Evolutionary conservation across 805 yeast genomes (phyloP).

Genomic region (Myxozyma neotropica): DNA sequence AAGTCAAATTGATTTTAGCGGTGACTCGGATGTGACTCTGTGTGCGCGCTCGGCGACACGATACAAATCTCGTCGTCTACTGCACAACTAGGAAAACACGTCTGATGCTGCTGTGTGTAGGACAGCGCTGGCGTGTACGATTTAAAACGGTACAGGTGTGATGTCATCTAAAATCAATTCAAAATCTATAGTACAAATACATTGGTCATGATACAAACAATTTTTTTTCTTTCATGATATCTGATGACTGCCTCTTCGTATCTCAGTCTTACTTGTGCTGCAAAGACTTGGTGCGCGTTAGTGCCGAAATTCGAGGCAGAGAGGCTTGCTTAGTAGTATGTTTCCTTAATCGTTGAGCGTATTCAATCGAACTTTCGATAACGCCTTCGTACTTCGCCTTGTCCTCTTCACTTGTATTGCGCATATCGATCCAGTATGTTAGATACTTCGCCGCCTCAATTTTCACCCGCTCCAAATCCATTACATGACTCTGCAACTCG

Average conservation of each 20-base stretch:
- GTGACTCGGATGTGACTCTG: background rate
- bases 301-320: conserved; percentile 19
- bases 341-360: conserved; percentile 73
- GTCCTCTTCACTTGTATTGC: conserved; percentile 57
- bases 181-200: conserved; percentile 2
- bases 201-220: no score
- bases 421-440: conserved; percentile 56
- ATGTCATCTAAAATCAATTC: no score
- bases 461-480: conserved; percentile 43
- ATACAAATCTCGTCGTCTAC: no score
- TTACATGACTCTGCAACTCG: conserved; percentile 47
- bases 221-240: background rate
- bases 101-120: no score
- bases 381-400: conserved; percentile 80
- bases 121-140: no score
- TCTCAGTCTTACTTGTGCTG: conserved; percentile 9
- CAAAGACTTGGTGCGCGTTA: conserved; percentile 18
- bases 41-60: no score
- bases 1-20: conserved; percentile 4
- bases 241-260: no score
- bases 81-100: no score
- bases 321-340: conserved; percentile 42
- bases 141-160: no score
- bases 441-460: conserved; percentile 46
- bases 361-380: conserved; percentile 86